Evolutionary conservation across 495 filamentous ascomycete genomes (phyloP).

Genomic region (Lophium mytilinum): DNA sequence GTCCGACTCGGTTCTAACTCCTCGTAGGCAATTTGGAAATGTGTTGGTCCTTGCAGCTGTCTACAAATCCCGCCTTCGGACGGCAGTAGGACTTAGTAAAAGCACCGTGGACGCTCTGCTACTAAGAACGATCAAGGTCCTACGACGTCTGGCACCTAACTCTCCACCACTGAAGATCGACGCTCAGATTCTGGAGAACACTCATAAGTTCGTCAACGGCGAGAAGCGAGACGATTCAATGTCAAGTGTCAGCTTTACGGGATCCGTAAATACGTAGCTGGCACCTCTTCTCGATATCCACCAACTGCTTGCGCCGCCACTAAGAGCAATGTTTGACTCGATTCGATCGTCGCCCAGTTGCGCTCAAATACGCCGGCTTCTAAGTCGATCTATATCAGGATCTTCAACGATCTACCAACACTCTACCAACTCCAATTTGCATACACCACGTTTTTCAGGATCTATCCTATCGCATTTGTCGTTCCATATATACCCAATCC

Average conservation of each 20-base stretch:
- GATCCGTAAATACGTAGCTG: neutral
- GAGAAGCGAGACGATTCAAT: neutral
- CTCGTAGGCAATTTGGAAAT: conserved; percentile 86
- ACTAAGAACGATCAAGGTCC: conserved; percentile 60
- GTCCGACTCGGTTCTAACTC: neutral
- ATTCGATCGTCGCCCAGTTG: too few relatives aligned
- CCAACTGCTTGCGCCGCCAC: neutral
- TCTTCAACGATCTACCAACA: too few relatives aligned
- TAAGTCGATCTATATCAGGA: neutral
- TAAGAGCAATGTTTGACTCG: neutral
- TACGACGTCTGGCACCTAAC: conserved; percentile 51
- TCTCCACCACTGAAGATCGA: conserved; percentile 61
- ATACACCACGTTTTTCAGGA: neutral
- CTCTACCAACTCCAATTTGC: neutral
- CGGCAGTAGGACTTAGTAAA: conserved; percentile 37
- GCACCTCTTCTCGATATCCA: neutral
- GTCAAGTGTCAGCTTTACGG: neutral
- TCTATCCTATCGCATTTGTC: neutral
- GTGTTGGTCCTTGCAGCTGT: conserved; percentile 79
- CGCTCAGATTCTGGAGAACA: conserved; percentile 49
- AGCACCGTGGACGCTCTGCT: conserved; percentile 34
- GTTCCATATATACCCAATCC: neutral
- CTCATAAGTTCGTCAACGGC: neutral
- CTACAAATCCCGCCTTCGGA: conserved; percentile 52
- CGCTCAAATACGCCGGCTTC: neutral